These are phyloP conservation scores for Ophiostoma australiae DNA, from an alignment of 2,329 filamentous ascomycete species.

Conservation along the genomic window DNA sequence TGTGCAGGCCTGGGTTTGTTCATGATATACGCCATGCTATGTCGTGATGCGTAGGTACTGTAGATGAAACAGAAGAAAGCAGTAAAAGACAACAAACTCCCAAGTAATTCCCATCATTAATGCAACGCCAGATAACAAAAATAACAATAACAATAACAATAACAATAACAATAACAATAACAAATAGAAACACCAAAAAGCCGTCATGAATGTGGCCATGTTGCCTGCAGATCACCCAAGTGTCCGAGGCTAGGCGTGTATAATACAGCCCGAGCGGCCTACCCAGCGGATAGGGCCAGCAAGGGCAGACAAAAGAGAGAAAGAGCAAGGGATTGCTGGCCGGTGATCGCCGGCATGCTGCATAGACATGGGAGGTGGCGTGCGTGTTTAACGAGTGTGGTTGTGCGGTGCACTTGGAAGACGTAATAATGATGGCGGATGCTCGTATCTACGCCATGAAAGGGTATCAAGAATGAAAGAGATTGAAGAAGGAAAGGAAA, in stretches of 20 bases:
- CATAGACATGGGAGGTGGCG: background rate
- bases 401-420: background rate
- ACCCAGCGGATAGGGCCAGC: background rate
- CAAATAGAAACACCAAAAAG: background rate
- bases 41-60: background rate
- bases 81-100: background rate
- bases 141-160: background rate
- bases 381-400: background rate
- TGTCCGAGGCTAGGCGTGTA: background rate
- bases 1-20: background rate
- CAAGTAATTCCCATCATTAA: background rate
- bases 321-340: background rate
- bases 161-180: background rate
- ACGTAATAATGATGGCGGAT: background rate
- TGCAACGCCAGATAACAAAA: background rate
- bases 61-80: background rate
- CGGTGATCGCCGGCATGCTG: background rate
- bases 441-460: background rate
- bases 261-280: background rate
- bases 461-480: background rate
- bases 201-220: constrained; percentile 1
- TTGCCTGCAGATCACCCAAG: background rate
- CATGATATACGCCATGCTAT: background rate
- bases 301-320: background rate
- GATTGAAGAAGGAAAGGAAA: background rate